Evolutionary conservation across 768 basidiomycete genomes (phyloP).

Genomic region (Podaxis carcinomalis): DNA sequence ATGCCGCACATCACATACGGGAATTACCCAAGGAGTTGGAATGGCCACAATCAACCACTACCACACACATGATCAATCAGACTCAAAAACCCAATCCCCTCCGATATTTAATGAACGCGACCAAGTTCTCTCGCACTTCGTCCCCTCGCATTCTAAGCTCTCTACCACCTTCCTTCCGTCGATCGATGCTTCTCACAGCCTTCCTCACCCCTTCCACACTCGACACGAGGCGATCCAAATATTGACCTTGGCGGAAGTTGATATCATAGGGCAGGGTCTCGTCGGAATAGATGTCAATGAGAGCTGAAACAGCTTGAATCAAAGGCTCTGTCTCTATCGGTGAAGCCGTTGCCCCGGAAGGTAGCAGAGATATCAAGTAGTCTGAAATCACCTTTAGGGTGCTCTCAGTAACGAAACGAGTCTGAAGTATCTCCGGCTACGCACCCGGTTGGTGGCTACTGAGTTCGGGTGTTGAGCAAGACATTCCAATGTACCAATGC

Average conservation of each 20-base stretch:
- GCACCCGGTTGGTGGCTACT: slow-evolving; percentile 62
- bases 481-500: slow-evolving; percentile 82
- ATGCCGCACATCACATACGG: no score
- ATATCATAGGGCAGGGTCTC: slow-evolving; percentile 75
- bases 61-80: background rate
- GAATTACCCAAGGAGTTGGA: no score
- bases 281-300: slow-evolving; percentile 94
- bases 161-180: slow-evolving; percentile 59
- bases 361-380: slow-evolving; percentile 64
- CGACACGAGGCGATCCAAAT: slow-evolving; percentile 49
- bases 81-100: slow-evolving; percentile 43
- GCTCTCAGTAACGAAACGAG: background rate
- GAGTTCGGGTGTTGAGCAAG: slow-evolving; percentile 68
- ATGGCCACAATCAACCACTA: background rate
- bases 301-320: slow-evolving; percentile 73
- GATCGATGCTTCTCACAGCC: slow-evolving; percentile 61
- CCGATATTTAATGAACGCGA: slow-evolving; percentile 74
- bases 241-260: slow-evolving; percentile 67
- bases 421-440: slow-evolving; percentile 7
- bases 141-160: slow-evolving; percentile 69
- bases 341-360: slow-evolving; percentile 34
- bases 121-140: slow-evolving; percentile 70
- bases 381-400: slow-evolving; percentile 49
- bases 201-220: slow-evolving; percentile 61
- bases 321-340: slow-evolving; percentile 59